Base-by-base conservation (phyloP, 352 stramenopile species). In the Phytophthora europaea region DNA sequence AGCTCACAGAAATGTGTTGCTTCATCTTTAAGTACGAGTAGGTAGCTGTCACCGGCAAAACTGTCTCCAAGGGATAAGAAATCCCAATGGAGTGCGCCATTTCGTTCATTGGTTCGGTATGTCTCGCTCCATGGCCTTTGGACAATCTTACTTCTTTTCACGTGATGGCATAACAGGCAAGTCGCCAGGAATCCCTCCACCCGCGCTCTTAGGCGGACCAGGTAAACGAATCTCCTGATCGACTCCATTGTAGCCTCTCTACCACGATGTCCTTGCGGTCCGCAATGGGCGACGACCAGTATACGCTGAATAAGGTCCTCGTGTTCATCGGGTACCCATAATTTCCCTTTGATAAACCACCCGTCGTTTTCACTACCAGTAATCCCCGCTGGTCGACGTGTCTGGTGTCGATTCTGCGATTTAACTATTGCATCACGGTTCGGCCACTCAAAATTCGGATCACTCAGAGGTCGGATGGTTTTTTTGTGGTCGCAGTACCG, bases 11-110 rank as follows among this genome's bases (percentile, higher is more conserved):
- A 73, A 40, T 67, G 50, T 2, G 57, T 62, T 1, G 34, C 57
- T n/a, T 73, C 65, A n/a, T 73, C 51, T 43, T 73, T 73, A 6
- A 72, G 33, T 9, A 68, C 66, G 6, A 67, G 15, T 12, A 67
- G 20, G 15, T 68, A 73, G 4, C 18, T n/a, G 12, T 72, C 65
- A 8, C 65, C 38, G 31, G 26, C 66, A 62, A 67, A 67, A 6
- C 7, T 67, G 2, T 63, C 28, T 13, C 66, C 58, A 15, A 73
- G 18, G 22, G 6, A 48, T 20, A 73, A 34, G 13, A 73, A 63
- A 20, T 73, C 23, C 28, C 47, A 72, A 33, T 67, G 57, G 6
- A 68, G 31, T 7, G 57, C 66, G 23, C 56, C 65, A 48, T 68
- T 73, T 15, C 67, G 51, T 13, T 63, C 45, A 38, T 73, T 69